phyloP scores from a whole-genome alignment of 228 moss, liverwort and hornwort species.

The Sphagnum fallax region DNA sequence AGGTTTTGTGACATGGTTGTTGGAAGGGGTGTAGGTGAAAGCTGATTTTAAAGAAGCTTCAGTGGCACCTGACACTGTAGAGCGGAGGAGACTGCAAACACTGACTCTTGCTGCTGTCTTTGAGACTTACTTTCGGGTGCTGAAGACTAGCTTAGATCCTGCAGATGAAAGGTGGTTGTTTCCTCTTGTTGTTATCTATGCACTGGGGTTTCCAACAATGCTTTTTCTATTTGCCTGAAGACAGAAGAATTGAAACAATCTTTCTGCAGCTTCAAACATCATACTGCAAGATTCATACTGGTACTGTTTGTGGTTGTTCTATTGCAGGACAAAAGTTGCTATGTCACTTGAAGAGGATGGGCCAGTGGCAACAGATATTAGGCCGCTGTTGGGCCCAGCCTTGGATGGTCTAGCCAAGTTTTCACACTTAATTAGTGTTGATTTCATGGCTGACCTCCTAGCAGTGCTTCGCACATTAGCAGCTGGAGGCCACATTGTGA shows the following conservation, averaged over 20 bases:
- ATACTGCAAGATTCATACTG: too few species aligned
- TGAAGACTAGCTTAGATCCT: constrained; percentile 75
- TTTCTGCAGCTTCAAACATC: too few species aligned
- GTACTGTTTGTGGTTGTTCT: too few species aligned
- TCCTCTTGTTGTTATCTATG: too few species aligned
- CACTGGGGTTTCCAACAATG: too few species aligned
- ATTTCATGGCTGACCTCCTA: constrained; percentile 93
- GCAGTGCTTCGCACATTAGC: constrained; percentile 73
- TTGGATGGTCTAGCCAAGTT: constrained; percentile 89
- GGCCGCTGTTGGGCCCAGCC: constrained; percentile 68
- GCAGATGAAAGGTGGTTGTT: constrained; percentile 61
- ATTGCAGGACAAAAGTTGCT: constrained; percentile 47
- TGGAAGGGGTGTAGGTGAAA: constrained; percentile 48
- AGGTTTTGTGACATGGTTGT: too few species aligned
- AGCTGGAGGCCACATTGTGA: constrained; percentile 47
- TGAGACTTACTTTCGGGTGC: constrained; percentile 88
- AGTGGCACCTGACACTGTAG: constrained; percentile 57
- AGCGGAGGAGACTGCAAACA: constrained; percentile 71
- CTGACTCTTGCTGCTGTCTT: constrained; percentile 80
- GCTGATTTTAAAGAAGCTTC: constrained; percentile 92
- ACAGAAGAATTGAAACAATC: too few species aligned
- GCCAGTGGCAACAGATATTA: constrained; percentile 33
- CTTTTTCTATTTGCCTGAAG: too few species aligned
- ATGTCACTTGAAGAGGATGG: constrained; percentile 43
- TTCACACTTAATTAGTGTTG: constrained; percentile 89